Evolutionary conservation across 768 basidiomycete genomes (phyloP).

Genomic region (Cyclocybe aegerita): DNA sequence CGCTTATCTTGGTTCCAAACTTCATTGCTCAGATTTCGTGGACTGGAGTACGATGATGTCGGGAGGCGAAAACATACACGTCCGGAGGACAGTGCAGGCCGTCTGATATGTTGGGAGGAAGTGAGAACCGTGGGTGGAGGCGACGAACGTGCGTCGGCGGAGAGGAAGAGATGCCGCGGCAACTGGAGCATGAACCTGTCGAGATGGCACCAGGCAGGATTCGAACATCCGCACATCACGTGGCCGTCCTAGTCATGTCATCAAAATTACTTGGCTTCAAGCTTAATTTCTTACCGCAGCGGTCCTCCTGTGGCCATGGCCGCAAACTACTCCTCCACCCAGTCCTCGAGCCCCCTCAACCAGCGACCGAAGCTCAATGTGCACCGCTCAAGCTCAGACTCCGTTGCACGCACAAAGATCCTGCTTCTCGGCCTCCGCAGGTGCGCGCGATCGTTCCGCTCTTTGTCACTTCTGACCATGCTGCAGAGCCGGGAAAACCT

Average conservation of each 20-base stretch:
- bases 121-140: slow-evolving; percentile 3
- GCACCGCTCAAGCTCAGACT: slow-evolving; percentile 21
- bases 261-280: not conserved
- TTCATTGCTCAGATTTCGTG: slow-evolving; percentile 49
- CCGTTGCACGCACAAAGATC: slow-evolving; percentile 58
- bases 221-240: slow-evolving; percentile 14
- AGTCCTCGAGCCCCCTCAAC: slow-evolving; percentile 25
- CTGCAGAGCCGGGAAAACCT: slow-evolving; percentile 86
- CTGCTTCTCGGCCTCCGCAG: slow-evolving; percentile 72
- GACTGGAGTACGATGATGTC: not conserved
- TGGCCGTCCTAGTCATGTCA: slow-evolving; percentile 2
- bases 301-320: slow-evolving; percentile 19
- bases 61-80: not conserved
- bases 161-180: not conserved
- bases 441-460: slow-evolving; percentile 27
- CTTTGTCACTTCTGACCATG: slow-evolving; percentile 3
- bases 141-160: slow-evolving; percentile 30
- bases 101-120: slow-evolving; percentile 1
- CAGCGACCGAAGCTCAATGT: slow-evolving; percentile 28
- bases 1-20: slow-evolving; percentile 78
- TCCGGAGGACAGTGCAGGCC: not conserved
- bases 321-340: slow-evolving; percentile 27
- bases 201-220: not conserved
- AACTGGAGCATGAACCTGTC: not conserved
- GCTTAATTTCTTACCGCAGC: slow-evolving; percentile 7